phyloP scores from a whole-genome alignment of 345 rosid species.

The Murraya koenigii region DNA sequence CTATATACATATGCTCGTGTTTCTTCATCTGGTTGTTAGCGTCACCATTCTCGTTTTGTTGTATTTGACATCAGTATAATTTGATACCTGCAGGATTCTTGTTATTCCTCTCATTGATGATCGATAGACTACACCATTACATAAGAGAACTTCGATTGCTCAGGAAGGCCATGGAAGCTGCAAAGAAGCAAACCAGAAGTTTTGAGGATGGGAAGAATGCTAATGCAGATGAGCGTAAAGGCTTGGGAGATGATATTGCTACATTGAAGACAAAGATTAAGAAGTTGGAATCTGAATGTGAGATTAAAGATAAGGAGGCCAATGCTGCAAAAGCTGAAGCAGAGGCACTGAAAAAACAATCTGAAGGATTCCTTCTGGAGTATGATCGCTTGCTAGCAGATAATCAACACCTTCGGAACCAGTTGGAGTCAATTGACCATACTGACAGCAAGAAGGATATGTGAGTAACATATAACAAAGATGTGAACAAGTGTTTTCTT shows the following conservation, averaged over 20 bases:
- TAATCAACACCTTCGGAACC: slow-evolving; percentile 69
- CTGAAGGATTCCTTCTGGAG: slow-evolving; percentile 68
- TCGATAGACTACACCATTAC: slow-evolving; percentile 83
- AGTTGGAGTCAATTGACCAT: slow-evolving; percentile 55
- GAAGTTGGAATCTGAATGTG: slow-evolving; percentile 48
- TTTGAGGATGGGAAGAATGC: slow-evolving; percentile 53
- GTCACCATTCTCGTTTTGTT: neutral
- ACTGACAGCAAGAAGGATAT: slow-evolving; percentile 51
- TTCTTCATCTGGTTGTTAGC: neutral
- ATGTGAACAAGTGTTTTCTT: slow-evolving; percentile 7
- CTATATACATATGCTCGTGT: neutral
- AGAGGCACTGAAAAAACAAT: slow-evolving; percentile 63
- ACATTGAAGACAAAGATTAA: slow-evolving; percentile 41
- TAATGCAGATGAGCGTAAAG: slow-evolving; percentile 43
- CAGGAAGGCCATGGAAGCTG: slow-evolving; percentile 74
- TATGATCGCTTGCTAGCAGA: slow-evolving; percentile 68
- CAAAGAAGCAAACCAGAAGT: slow-evolving; percentile 67
- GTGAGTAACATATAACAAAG: slow-evolving; percentile 16
- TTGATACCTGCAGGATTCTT: slow-evolving; percentile 54
- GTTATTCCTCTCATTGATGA: slow-evolving; percentile 75
- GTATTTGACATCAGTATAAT: neutral
- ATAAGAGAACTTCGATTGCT: slow-evolving; percentile 73
- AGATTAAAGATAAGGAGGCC: slow-evolving; percentile 50
- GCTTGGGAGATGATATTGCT: slow-evolving; percentile 45
- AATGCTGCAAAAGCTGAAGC: slow-evolving; percentile 56